Base-by-base conservation (phyloP, 176 grass and related monocot species). In the Musa beccarii region DNA sequence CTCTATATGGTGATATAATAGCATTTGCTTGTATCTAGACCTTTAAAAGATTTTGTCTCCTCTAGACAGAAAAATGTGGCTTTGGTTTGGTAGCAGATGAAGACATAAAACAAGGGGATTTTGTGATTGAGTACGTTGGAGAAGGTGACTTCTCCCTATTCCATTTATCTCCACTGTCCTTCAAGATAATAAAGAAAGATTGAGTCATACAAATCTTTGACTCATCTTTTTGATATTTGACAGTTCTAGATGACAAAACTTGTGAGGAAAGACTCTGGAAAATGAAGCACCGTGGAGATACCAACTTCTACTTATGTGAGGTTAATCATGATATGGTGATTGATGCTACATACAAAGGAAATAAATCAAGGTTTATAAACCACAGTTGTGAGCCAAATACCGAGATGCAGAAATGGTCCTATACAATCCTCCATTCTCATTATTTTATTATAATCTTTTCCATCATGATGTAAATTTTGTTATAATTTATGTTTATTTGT, bases 321-420 rank as follows among this genome's bases (percentile, higher is more conserved):
- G 82, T 93, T 74, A 93, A 78, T 80, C 92, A 89, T 70, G 89
- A 98, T 84, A 86, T 98, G 90, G 88, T 98, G 70, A 98, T 98
- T 64, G 94, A 98, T 84, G 90, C 94, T 51, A 98, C 94, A 59
- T 75, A 91, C 75, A 98, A 98, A 79, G 90, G 94, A 79, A 98
- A 98, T 54, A 82, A 81, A 79, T 98, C 94, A 73, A 87, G 94
- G 25, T 98, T 91, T 87, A 98, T 98, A 86, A 98, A 98, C 72
- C 94, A 98, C 79, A 93, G 94, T 86, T 98, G 90, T 68, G 90
- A 98, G 63, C 94, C 95, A 76, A 98, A 98, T 84, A 91, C 90
- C 28, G 88, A 85, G 81, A 98, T 98, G 95, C 90, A 93, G 83
- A 98, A 98, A 93, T 98, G 95, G 94, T 93, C 79, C 49, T 53